Conservation (phyloP, 169 alveolate species). For the Plasmodium falciparum region DNA sequence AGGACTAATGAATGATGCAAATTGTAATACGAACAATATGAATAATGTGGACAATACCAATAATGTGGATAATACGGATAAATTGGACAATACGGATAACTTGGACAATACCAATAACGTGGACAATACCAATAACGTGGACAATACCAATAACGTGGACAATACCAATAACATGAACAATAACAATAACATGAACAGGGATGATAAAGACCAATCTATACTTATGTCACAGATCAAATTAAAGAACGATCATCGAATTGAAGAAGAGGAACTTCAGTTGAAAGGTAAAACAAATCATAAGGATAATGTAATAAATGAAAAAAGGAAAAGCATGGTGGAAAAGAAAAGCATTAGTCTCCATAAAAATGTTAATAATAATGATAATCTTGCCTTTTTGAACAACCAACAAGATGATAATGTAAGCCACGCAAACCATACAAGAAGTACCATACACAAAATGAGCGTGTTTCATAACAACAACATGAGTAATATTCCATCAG, state of each 20-base stretch:
- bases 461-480: no score
- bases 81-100: neutral
- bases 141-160: neutral
- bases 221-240: neutral
- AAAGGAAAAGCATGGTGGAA: no score
- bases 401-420: no score
- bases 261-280: neutral
- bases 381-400: no score
- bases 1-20: neutral
- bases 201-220: neutral
- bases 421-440: no score
- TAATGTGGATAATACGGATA: neutral
- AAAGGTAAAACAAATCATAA: no score
- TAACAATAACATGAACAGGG: neutral
- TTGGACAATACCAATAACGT: neutral
- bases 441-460: no score
- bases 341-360: no score
- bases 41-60: neutral
- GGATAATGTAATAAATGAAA: no score
- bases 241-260: neutral
- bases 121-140: neutral
- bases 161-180: neutral
- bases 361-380: no score
- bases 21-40: neutral
- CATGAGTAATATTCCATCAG: no score